Percentiles rank a stretch among this genome's conserved stretches.
Evolutionary conservation across 805 yeast genomes (phyloP).

Genomic region (Yarrowia yakushimensis): DNA sequence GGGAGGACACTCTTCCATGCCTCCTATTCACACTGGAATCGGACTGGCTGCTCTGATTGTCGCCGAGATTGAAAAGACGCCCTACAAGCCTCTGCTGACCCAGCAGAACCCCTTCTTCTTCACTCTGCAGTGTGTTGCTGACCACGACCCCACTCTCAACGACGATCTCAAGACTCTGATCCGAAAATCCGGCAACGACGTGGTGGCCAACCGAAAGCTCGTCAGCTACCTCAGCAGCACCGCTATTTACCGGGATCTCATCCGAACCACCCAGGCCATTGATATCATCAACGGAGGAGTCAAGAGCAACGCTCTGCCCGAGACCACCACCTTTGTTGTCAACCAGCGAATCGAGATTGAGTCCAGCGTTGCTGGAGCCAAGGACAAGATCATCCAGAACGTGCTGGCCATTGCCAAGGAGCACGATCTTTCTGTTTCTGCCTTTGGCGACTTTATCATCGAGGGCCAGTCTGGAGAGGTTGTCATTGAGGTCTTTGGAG

Average conservation of each 20-base stretch:
- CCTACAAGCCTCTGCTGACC: conserved; percentile 48
- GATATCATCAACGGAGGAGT: conserved; percentile 70
- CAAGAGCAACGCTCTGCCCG: conserved; percentile 76
- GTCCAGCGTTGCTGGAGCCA: conserved; percentile 45
- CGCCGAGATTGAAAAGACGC: conserved; percentile 53
- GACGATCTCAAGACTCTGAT: conserved; percentile 30
- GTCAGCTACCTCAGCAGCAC: not conserved
- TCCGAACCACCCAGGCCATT: conserved; percentile 64
- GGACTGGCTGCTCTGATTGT: conserved; percentile 66
- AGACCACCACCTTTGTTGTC: conserved; percentile 49
- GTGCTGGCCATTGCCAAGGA: conserved; percentile 45
- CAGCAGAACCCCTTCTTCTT: conserved; percentile 57
- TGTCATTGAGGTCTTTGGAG: conserved; percentile 5
- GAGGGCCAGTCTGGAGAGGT: conserved; percentile 31
- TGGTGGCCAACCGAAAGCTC: conserved; percentile 30
- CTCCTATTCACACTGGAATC: conserved; percentile 77
- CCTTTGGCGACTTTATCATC: conserved; percentile 35
- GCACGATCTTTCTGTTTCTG: conserved; percentile 48
- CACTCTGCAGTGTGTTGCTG: conserved; percentile 61
- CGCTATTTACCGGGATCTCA: conserved; percentile 30
- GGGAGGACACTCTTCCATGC: conserved; percentile 81
- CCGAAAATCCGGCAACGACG: conserved; percentile 24
- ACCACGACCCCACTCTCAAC: conserved; percentile 42
- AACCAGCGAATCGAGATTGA: conserved; percentile 67
- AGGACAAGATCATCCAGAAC: conserved; percentile 41